These are phyloP conservation scores for Cercophora sp. DNA, from an alignment of 495 filamentous ascomycete genomes.

Conservation along the genomic window DNA sequence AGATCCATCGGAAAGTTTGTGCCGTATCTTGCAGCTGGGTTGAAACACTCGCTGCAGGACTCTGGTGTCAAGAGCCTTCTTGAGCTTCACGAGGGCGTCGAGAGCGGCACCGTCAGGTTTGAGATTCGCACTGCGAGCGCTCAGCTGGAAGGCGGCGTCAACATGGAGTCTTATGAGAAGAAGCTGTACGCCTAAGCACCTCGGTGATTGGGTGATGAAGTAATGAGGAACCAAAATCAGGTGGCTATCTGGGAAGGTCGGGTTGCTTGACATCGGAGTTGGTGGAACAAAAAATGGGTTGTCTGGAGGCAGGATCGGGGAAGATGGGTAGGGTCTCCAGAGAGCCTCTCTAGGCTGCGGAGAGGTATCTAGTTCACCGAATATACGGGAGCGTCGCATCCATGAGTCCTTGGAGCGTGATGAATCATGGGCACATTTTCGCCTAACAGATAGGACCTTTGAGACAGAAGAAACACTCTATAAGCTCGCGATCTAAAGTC, in stretches of 20 bases:
- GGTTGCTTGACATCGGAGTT: constrained; percentile 12
- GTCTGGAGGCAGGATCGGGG: not conserved
- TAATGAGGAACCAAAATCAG: not conserved
- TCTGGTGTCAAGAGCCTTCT: constrained; percentile 76
- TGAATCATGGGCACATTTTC: too few relatives aligned
- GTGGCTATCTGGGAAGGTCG: not conserved
- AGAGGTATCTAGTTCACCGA: too few relatives aligned
- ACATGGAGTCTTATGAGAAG: constrained; percentile 98
- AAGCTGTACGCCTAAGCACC: constrained; percentile 87
- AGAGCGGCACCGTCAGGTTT: constrained; percentile 77
- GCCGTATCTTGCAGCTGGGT: constrained; percentile 88
- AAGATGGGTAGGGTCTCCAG: not conserved
- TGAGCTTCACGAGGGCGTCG: constrained; percentile 72
- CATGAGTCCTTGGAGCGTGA: too few relatives aligned
- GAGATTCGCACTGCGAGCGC: constrained; percentile 92
- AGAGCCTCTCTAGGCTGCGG: too few relatives aligned
- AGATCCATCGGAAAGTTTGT: constrained; percentile 85
- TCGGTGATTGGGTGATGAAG: constrained; percentile 2
- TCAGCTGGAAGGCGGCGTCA: constrained; percentile 91
- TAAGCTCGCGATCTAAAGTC: too few relatives aligned
- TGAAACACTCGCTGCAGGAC: constrained; percentile 97
- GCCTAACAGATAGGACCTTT: too few relatives aligned
- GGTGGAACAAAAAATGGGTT: constrained; percentile 3
- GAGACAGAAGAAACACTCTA: too few relatives aligned
- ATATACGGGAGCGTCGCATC: too few relatives aligned